These are phyloP conservation scores for Lactifluus piperatus DNA, from an alignment of 768 basidiomycete species.

Conservation along the genomic window DNA sequence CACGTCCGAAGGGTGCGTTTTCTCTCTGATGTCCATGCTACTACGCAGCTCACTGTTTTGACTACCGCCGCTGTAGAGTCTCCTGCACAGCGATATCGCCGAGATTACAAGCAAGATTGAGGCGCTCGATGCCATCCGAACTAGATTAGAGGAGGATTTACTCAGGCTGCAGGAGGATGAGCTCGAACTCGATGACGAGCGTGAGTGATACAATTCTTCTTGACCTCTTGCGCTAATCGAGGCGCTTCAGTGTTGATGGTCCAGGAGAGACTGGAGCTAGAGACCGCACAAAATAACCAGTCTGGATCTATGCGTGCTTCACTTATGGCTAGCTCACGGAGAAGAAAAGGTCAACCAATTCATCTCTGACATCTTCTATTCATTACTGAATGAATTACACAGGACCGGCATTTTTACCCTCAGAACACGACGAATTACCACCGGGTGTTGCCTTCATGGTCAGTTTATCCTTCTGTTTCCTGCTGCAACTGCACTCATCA, in stretches of 20 bases:
- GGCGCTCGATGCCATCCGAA: constrained; percentile 69
- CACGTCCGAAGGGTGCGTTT: constrained; percentile 67
- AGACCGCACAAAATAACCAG: constrained; percentile 36
- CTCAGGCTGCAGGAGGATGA: constrained; percentile 91
- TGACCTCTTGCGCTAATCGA: constrained; percentile 4
- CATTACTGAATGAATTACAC: background rate
- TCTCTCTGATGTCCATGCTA: constrained; percentile 8
- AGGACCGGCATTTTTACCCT: constrained; percentile 95
- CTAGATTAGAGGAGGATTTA: constrained; percentile 73
- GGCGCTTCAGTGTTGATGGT: constrained; percentile 70
- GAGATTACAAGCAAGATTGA: constrained; percentile 90
- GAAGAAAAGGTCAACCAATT: constrained; percentile 50
- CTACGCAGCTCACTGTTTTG: background rate
- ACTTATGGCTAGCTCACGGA: constrained; percentile 48
- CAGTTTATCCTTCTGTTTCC: constrained; percentile 16
- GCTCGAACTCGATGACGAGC: constrained; percentile 91
- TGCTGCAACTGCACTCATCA: constrained; percentile 10
- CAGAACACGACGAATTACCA: constrained; percentile 94
- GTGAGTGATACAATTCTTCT: constrained; percentile 38
- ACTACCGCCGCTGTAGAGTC: constrained; percentile 40
- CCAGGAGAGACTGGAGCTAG: constrained; percentile 71
- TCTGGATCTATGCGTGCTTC: constrained; percentile 32
- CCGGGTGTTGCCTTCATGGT: constrained; percentile 97
- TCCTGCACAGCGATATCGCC: constrained; percentile 78
- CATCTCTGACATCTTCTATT: background rate